phyloP scores from a whole-genome alignment of 2,329 filamentous ascomycete species.

The Talaromyces atroroseus region DNA sequence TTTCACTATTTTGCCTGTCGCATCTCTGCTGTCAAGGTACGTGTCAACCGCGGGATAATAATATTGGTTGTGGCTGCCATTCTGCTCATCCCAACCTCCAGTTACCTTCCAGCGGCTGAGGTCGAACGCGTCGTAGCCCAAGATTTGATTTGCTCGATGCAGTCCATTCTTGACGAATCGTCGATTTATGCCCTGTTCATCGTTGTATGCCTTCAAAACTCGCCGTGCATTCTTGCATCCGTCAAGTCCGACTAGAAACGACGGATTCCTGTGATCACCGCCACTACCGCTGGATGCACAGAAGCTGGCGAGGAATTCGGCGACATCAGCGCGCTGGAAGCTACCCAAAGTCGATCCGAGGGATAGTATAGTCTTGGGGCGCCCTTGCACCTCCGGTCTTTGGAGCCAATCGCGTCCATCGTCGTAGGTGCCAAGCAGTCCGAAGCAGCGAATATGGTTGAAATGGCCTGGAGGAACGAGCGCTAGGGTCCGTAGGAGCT shows the following conservation, averaged over 20 bases:
- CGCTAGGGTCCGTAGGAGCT: conserved; percentile 70
- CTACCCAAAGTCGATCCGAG: no score
- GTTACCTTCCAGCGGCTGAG: conserved; percentile 68
- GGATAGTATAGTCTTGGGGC: no score
- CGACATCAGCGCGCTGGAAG: no score
- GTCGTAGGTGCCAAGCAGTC: conserved; percentile 79
- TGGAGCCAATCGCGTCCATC: conserved; percentile 77
- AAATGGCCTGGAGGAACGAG: conserved; percentile 56
- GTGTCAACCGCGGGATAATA: conserved; percentile 2
- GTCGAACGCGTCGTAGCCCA: conserved; percentile 62
- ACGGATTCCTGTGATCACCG: no score
- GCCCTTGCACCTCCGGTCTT: conserved; percentile 46
- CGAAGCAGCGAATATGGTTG: conserved; percentile 66
- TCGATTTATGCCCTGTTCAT: not conserved
- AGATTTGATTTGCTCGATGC: conserved; percentile 56
- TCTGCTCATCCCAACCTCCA: conserved; percentile 38
- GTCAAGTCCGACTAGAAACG: no score
- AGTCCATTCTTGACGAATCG: not conserved
- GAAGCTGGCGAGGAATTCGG: no score
- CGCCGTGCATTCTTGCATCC: conserved; percentile 56
- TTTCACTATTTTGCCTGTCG: no score
- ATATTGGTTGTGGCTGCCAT: conserved; percentile 15
- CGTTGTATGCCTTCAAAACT: conserved; percentile 69
- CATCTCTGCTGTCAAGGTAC: no score
- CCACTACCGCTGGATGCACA: no score